Conservation (phyloP, 108 stramenopile species). For the Aureococcus anophagefferens region DNA sequence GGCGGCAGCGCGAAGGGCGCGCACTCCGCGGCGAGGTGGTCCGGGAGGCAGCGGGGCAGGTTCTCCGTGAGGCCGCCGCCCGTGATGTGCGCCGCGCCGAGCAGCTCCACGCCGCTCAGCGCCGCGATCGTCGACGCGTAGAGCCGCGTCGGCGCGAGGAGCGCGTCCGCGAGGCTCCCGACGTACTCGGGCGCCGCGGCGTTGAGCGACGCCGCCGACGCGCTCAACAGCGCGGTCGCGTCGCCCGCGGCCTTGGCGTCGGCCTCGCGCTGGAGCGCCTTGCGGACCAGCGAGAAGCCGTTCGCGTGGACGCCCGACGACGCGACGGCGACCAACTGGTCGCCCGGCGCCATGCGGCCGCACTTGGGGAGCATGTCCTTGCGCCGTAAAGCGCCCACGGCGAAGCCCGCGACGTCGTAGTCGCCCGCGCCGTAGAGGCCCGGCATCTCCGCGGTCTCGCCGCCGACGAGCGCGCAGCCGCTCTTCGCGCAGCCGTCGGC, state of each 20-base stretch:
- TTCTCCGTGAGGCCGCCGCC: constrained; percentile 95
- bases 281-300: constrained; percentile 91
- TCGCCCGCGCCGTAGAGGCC: constrained; percentile 94
- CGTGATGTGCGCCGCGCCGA: constrained; percentile 91
- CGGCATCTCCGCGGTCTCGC: constrained; percentile 99
- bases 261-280: no score
- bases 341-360: constrained; percentile 61
- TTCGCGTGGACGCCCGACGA: constrained; percentile 96
- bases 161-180: constrained; percentile 74
- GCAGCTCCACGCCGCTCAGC: constrained; percentile 22
- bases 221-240: no score
- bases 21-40: constrained; percentile 68
- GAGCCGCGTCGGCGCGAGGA: constrained; percentile 87
- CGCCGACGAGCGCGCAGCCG: constrained; percentile 88
- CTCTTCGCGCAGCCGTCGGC: constrained; percentile 88
- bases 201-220: no score
- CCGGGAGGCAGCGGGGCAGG: constrained; percentile 79
- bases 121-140: constrained; percentile 39
- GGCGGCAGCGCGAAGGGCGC: constrained; percentile 51
- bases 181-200: no score
- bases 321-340: constrained; percentile 78
- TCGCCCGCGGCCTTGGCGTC: constrained; percentile 47
- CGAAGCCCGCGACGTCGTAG: constrained; percentile 94
- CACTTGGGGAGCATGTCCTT: constrained; percentile 62
- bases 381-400: constrained; percentile 84